Evolutionary conservation across 176 grass and related monocot genomes (phyloP).

Genomic region (Ampelocalamus luodianensis): DNA sequence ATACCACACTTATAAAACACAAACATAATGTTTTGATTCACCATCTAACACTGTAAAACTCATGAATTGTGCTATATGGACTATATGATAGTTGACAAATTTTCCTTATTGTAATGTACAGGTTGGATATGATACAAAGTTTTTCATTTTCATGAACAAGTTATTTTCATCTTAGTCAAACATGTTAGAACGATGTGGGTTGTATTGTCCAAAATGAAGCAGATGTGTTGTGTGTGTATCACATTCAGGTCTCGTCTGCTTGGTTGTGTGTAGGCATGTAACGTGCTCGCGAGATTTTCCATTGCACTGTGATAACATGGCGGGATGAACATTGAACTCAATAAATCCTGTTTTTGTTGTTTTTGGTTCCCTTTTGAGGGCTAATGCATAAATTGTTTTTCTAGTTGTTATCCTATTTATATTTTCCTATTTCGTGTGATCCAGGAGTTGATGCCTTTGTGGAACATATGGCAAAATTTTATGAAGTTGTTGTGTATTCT

Average conservation of each 20-base stretch:
- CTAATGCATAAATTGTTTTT: not conserved
- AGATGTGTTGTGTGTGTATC: conserved; percentile 28
- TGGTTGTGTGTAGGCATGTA: not conserved
- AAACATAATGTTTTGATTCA: not conserved
- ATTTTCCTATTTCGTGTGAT: conserved; percentile 17
- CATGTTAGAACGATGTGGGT: not conserved
- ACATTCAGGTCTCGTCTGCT: not conserved
- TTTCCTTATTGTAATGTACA: not conserved
- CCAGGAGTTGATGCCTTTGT: conserved; percentile 86
- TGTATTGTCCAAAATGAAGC: conserved; percentile 25
- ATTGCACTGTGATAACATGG: not conserved
- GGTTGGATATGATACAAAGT: not conserved
- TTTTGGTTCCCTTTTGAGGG: not conserved
- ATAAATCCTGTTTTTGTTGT: not conserved
- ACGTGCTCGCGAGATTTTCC: not conserved
- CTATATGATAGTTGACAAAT: not conserved
- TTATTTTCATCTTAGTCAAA: not conserved
- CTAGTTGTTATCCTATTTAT: conserved; percentile 9
- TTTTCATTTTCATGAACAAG: not conserved
- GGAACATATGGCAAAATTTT: conserved; percentile 67
- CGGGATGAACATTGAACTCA: not conserved
- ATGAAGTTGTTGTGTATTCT: conserved; percentile 95
- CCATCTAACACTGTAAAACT: not conserved
- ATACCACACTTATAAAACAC: not conserved
- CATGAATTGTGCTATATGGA: conserved; percentile 18